Percentiles rank a stretch among this genome's conserved stretches.
Evolutionary conservation across 148 eudicot genomes (phyloP).

Genomic region (Chenopodium formosanum): DNA sequence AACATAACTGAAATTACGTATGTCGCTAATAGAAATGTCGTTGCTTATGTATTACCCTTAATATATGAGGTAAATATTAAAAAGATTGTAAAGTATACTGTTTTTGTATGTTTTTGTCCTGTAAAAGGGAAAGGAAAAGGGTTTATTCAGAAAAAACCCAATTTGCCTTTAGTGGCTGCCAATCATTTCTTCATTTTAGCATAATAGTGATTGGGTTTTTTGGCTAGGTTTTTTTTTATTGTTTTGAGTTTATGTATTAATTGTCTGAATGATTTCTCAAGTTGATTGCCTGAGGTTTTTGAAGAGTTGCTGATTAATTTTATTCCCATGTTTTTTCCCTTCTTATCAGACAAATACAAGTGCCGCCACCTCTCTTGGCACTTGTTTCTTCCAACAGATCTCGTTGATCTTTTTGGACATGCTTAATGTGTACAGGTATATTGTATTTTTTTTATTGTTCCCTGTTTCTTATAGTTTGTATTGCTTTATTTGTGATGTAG

Average conservation of each 20-base stretch:
- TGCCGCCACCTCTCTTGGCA: constrained; percentile 83
- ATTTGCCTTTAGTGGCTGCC: no score
- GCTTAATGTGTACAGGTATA: constrained; percentile 98
- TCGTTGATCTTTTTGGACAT: constrained; percentile 87
- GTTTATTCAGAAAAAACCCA: no score
- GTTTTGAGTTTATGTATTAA: no score
- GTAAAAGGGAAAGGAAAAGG: no score
- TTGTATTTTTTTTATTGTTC: neutral
- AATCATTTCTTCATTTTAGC: no score
- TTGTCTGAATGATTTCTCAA: no score
- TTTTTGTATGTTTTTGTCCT: no score
- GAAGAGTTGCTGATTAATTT: neutral
- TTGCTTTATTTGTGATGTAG: neutral
- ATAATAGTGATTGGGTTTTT: no score
- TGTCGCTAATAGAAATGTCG: neutral
- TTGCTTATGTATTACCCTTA: neutral
- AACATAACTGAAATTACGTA: neutral
- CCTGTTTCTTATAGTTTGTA: neutral
- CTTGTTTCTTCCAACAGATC: constrained; percentile 82
- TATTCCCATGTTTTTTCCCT: constrained; percentile 2
- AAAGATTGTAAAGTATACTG: no score
- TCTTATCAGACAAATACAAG: constrained; percentile 88
- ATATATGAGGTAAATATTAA: neutral
- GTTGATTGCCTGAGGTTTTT: neutral
- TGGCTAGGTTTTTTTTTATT: no score